A percentile compares a stretch with the other conserved stretches of the same genome.
Evolutionary conservation across 352 stramenopile genomes (phyloP).

Genomic region (Phytophthora sp.): DNA sequence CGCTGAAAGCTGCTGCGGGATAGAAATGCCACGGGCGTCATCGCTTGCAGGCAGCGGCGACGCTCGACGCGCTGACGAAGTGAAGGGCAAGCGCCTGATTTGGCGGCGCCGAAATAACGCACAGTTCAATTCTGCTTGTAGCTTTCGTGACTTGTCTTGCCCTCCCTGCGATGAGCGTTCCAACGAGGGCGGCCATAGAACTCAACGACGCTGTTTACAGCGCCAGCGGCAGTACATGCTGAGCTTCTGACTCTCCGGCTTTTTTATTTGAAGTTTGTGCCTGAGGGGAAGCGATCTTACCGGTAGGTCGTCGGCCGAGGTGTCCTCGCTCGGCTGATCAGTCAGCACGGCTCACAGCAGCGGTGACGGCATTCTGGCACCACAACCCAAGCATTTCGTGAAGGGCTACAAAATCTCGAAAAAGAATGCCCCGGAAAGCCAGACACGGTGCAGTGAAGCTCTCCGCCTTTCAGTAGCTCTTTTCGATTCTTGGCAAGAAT

Average conservation of each 20-base stretch:
- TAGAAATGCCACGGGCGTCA: conserved; percentile 9
- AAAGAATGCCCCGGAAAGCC: conserved; percentile 25
- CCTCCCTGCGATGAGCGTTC: conserved; percentile 18
- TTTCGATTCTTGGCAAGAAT: conserved; percentile 20
- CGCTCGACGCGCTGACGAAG: no score
- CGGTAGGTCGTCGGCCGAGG: neutral
- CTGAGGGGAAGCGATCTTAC: no score
- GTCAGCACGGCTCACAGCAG: no score
- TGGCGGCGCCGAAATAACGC: conserved; percentile 2
- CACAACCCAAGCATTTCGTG: conserved; percentile 14
- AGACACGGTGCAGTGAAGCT: conserved; percentile 12
- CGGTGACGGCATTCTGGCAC: no score
- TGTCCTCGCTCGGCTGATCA: neutral
- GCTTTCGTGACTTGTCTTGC: conserved; percentile 15
- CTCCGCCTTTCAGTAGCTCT: conserved; percentile 10
- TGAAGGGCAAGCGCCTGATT: no score
- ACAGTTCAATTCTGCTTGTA: neutral
- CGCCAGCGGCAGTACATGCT: conserved; percentile 4
- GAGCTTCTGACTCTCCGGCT: conserved; percentile 21
- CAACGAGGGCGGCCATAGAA: conserved; percentile 26
- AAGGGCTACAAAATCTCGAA: conserved; percentile 18
- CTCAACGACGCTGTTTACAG: conserved; percentile 12
- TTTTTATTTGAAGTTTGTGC: conserved; percentile 28
- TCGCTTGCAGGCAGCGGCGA: neutral
- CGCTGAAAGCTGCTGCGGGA: conserved; percentile 25